phyloP scores from a whole-genome alignment of 2,329 filamentous ascomycete species.

The Didymella pomorum region DNA sequence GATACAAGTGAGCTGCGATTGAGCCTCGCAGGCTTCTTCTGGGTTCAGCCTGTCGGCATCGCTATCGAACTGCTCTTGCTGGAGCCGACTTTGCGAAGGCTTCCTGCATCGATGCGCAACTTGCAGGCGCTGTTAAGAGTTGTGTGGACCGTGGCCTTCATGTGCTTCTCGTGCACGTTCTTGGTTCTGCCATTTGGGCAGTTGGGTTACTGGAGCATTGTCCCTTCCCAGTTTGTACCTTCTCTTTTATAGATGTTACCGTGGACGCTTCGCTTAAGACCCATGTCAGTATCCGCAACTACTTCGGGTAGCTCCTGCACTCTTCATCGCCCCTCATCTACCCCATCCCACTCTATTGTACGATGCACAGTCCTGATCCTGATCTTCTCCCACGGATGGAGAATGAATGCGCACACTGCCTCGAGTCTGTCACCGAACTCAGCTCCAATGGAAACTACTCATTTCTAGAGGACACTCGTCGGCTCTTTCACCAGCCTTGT shows the following conservation, averaged over 20 bases:
- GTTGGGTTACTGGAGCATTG: slow-evolving; percentile 17
- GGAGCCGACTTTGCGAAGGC: slow-evolving; percentile 3
- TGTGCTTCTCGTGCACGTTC: slow-evolving; percentile 8
- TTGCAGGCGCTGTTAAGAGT: background rate
- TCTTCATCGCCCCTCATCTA: too few species aligned
- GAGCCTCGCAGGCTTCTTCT: slow-evolving; percentile 17
- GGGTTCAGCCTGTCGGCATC: slow-evolving; percentile 18
- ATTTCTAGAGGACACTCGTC: too few species aligned
- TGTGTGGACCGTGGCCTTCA: slow-evolving; percentile 2
- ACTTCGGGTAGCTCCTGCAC: background rate
- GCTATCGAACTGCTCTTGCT: slow-evolving; percentile 13
- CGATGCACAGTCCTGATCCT: too few species aligned
- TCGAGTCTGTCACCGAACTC: too few species aligned
- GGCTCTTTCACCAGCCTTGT: too few species aligned
- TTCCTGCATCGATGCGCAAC: background rate
- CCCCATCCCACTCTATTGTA: too few species aligned
- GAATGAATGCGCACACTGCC: too few species aligned
- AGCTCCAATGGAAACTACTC: too few species aligned
- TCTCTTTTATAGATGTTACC: background rate
- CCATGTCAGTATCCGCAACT: background rate
- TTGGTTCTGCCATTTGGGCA: slow-evolving; percentile 13
- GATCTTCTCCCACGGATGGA: too few species aligned
- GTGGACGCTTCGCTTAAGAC: background rate
- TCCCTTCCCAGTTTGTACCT: background rate
- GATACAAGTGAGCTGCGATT: slow-evolving; percentile 5